A percentile compares a stretch with the other conserved stretches of the same genome.
Conservation (phyloP, 345 rosid genomes). For the Cardiospermum halicacabum region DNA sequence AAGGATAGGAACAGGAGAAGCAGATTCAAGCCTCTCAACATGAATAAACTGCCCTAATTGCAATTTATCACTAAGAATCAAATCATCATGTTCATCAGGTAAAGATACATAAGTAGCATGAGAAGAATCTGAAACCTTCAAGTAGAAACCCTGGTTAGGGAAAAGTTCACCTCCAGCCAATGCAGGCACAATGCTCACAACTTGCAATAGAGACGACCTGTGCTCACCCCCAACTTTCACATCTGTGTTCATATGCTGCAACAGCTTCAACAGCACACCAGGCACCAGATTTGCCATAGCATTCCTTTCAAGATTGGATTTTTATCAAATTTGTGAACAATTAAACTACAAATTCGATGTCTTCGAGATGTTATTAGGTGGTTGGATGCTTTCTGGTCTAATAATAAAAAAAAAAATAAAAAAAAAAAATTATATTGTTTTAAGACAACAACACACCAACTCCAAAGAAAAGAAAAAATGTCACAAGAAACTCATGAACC, state of each 20-base stretch:
- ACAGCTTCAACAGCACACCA: conserved; percentile 89
- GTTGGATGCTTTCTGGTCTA: conserved; percentile 8
- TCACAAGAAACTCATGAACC: conserved; percentile 19
- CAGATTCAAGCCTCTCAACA: conserved; percentile 85
- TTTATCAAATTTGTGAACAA: no score
- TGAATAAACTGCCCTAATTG: conserved; percentile 96
- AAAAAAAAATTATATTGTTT: conserved; percentile 2
- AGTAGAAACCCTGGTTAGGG: conserved; percentile 83
- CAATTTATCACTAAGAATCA: conserved; percentile 89
- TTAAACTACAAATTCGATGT: no score
- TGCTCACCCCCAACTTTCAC: conserved; percentile 95
- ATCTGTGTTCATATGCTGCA: conserved; percentile 96
- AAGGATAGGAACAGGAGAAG: conserved; percentile 90
- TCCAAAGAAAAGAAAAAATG: conserved; percentile 7
- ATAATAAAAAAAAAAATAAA: conserved; percentile 17
- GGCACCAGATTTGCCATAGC: conserved; percentile 94
- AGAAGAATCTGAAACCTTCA: conserved; percentile 96
- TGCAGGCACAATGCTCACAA: conserved; percentile 94
- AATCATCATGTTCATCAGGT: conserved; percentile 92
- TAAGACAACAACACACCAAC: conserved; percentile 12
- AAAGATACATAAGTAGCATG: conserved; percentile 94
- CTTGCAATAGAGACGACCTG: conserved; percentile 86
- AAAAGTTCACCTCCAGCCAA: conserved; percentile 94
- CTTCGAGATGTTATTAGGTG: conserved; percentile 13
- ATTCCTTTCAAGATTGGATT: conserved; percentile 10